These are phyloP conservation scores for Myochromella boudieri DNA, from an alignment of 768 basidiomycete genomes.

Conservation along the genomic window DNA sequence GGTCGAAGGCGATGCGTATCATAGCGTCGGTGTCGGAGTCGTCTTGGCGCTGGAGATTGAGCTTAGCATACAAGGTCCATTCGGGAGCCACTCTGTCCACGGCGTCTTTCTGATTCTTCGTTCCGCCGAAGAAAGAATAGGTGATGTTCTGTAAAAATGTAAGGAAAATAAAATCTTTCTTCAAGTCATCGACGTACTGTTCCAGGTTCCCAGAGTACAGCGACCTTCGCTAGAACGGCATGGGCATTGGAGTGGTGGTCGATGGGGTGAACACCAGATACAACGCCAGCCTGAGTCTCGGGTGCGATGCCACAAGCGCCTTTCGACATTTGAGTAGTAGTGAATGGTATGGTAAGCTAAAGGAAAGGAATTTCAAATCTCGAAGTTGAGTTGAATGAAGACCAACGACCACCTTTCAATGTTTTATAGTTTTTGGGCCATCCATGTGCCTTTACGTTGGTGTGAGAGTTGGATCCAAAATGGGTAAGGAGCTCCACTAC, in stretches of 20 bases:
- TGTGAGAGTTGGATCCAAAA: no score
- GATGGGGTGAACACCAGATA: neutral
- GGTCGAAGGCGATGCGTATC: constrained; percentile 16
- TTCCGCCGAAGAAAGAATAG: constrained; percentile 16
- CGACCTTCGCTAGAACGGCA: neutral
- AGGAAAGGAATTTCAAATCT: neutral
- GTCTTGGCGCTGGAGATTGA: constrained; percentile 4
- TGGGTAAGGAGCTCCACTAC: neutral
- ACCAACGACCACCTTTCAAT: no score
- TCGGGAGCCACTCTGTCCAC: constrained; percentile 11
- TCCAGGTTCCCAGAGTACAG: neutral
- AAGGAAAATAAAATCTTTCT: neutral
- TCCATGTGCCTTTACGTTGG: neutral
- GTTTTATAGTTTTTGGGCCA: no score
- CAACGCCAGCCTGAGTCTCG: neutral
- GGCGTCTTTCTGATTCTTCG: constrained; percentile 14
- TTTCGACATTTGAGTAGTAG: neutral
- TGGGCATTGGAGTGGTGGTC: neutral
- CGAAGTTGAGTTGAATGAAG: neutral
- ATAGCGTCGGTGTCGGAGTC: constrained; percentile 1
- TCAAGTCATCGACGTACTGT: neutral
- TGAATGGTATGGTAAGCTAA: neutral
- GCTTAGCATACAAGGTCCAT: constrained; percentile 18
- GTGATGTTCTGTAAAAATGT: neutral
- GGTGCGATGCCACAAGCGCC: neutral